Percentiles rank a stretch among this genome's conserved stretches.
Conservation (phyloP, 2,329 filamentous ascomycete species). For the Alternaria infectoria region DNA sequence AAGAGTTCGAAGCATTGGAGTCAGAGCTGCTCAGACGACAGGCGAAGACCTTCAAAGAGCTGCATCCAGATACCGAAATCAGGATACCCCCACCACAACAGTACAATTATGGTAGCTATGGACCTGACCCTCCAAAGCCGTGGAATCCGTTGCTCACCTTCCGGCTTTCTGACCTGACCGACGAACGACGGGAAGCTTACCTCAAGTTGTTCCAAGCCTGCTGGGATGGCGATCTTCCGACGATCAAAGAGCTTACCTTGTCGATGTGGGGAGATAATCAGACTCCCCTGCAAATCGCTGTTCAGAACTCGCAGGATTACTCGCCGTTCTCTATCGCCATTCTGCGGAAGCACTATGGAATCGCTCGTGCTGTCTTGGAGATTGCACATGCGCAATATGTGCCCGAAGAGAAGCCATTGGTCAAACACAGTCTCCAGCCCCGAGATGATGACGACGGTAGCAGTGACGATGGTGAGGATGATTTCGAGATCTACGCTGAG, state of each 20-base stretch:
- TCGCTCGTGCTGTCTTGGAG: slow-evolving; percentile 71
- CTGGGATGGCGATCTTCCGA: slow-evolving; percentile 72
- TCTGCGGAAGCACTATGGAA: slow-evolving; percentile 66
- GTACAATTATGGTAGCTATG: neutral
- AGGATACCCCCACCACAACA: neutral
- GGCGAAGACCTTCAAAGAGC: slow-evolving; percentile 70
- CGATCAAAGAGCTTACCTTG: slow-evolving; percentile 69
- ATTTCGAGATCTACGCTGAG: slow-evolving; percentile 53
- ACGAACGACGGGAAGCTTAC: slow-evolving; percentile 64
- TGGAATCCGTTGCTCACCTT: slow-evolving; percentile 51
- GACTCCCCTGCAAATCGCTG: slow-evolving; percentile 65
- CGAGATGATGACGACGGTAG: slow-evolving; percentile 39
- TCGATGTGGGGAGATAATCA: slow-evolving; percentile 64
- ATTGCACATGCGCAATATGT: slow-evolving; percentile 74
- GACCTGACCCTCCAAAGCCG: slow-evolving; percentile 19
- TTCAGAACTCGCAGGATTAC: slow-evolving; percentile 59
- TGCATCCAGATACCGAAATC: slow-evolving; percentile 58
- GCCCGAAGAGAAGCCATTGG: slow-evolving; percentile 54
- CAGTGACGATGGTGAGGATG: slow-evolving; percentile 31
- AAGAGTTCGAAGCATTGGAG: slow-evolving; percentile 63
- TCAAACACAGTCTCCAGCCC: slow-evolving; percentile 58
- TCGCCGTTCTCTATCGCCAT: slow-evolving; percentile 73
- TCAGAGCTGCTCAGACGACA: slow-evolving; percentile 61
- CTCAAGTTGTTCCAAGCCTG: slow-evolving; percentile 74
- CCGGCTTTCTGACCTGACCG: slow-evolving; percentile 56